Percentiles rank a stretch among this genome's conserved stretches.
Evolutionary conservation across 768 basidiomycete species (phyloP).

Genomic region (Thelephora ganbajun): DNA sequence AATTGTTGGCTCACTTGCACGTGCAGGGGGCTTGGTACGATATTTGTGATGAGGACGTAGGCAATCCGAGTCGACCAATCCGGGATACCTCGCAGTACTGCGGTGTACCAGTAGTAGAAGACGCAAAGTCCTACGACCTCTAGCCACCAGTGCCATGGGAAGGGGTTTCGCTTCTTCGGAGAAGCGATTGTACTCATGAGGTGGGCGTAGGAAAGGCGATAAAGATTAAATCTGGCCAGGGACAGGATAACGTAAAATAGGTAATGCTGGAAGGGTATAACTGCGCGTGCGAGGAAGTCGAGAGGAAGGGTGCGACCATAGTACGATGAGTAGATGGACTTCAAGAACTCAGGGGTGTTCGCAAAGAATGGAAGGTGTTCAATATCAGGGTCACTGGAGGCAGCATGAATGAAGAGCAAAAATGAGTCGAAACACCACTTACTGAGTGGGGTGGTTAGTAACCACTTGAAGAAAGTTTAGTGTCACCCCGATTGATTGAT

Average conservation of each 20-base stretch:
- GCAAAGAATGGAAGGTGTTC: conserved; percentile 91
- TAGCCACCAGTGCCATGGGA: conserved; percentile 63
- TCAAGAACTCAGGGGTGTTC: conserved; percentile 78
- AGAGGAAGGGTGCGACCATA: conserved; percentile 80
- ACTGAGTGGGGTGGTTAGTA: conserved; percentile 96
- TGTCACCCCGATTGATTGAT: conserved; percentile 4
- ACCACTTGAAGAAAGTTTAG: conserved; percentile 43
- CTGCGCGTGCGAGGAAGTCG: conserved; percentile 47
- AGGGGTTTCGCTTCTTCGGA: conserved; percentile 48
- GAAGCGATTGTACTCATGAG: conserved; percentile 54
- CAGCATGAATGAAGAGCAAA: conserved; percentile 4
- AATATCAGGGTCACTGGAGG: conserved; percentile 64
- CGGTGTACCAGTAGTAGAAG: conserved; percentile 84
- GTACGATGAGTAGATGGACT: conserved; percentile 83
- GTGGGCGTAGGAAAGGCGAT: conserved; percentile 72
- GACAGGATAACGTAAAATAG: conserved; percentile 86
- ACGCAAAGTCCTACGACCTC: conserved; percentile 66
- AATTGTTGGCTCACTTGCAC: conserved; percentile 54
- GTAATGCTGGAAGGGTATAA: conserved; percentile 76
- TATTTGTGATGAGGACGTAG: conserved; percentile 77
- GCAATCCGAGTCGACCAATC: conserved; percentile 52
- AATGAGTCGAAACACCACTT: conserved; percentile 14
- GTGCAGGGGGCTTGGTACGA: conserved; percentile 82
- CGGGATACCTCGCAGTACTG: conserved; percentile 56
- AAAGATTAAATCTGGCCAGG: conserved; percentile 91